These are phyloP conservation scores for Boletellus deceptivus DNA, from an alignment of 1,284 basidiomycete genomes.

Conservation along the genomic window DNA sequence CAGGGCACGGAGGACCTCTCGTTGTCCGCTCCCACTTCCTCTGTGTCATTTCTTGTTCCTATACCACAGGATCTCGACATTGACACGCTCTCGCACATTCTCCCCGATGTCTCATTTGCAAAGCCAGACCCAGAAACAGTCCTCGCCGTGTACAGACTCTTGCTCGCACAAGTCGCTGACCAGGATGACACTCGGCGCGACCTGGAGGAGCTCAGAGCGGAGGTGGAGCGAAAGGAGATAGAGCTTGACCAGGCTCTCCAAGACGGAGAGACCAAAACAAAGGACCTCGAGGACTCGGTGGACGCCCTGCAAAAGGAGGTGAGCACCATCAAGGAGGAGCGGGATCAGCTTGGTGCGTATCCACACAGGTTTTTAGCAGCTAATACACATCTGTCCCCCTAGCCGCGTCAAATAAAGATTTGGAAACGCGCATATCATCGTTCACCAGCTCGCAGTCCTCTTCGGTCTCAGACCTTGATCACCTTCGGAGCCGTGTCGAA, in stretches of 20 bases:
- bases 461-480: constrained; percentile 59
- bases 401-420: constrained; percentile 51
- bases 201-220: constrained; percentile 63
- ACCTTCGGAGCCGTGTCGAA: constrained; percentile 57
- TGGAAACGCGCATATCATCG: constrained; percentile 54
- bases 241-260: constrained; percentile 78
- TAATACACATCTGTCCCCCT: constrained; percentile 9
- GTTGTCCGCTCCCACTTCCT: constrained; percentile 8
- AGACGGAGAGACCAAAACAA: constrained; percentile 59
- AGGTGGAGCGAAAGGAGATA: constrained; percentile 65
- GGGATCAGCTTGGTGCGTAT: constrained; percentile 59
- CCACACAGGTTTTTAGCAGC: constrained; percentile 1
- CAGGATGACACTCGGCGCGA: constrained; percentile 55
- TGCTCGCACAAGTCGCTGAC: constrained; percentile 56
- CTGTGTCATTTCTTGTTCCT: constrained; percentile 32
- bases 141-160: constrained; percentile 55
- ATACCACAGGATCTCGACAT: constrained; percentile 62
- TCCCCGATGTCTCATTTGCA: constrained; percentile 54
- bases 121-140: constrained; percentile 57
- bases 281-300: constrained; percentile 52
- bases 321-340: constrained; percentile 52
- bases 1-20: constrained; percentile 32
- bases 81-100: constrained; percentile 51
- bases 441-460: constrained; percentile 54
- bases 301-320: constrained; percentile 56